These are phyloP conservation scores for Selaginella tamariscina DNA, from an alignment of 75 land plant genomes.

Conservation along the genomic window DNA sequence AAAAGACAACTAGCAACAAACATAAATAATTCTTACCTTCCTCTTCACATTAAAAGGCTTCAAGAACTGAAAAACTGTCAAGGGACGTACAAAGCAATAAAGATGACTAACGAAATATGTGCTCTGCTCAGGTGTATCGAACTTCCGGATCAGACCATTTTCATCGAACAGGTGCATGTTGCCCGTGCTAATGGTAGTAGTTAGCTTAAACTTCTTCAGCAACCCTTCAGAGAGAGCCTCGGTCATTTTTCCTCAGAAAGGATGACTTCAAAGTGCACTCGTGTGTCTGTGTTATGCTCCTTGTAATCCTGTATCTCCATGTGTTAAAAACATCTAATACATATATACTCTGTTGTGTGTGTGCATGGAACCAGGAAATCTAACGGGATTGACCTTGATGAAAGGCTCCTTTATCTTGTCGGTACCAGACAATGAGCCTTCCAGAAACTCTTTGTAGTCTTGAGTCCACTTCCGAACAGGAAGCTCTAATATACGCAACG, in stretches of 20 bases:
- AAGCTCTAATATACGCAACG: constrained; percentile 68
- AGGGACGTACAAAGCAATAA: neutral
- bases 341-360: neutral
- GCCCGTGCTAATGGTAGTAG: constrained; percentile 81
- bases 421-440: constrained; percentile 35
- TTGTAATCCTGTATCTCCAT: constrained; percentile 67
- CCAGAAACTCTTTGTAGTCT: constrained; percentile 87
- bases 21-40: constrained; percentile 37
- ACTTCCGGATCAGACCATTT: constrained; percentile 67
- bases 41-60: constrained; percentile 69
- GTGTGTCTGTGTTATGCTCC: constrained; percentile 45
- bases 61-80: constrained; percentile 48
- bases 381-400: constrained; percentile 71
- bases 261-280: constrained; percentile 58
- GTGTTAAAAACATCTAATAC: neutral
- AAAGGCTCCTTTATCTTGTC: constrained; percentile 76
- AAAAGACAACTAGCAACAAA: neutral
- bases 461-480: constrained; percentile 87
- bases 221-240: constrained; percentile 64
- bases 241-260: constrained; percentile 62
- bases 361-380: no score
- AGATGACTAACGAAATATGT: neutral
- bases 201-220: constrained; percentile 79
- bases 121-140: constrained; percentile 91
- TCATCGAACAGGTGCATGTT: constrained; percentile 96